These are phyloP conservation scores for Pseudogymnoascus sp. DNA, from an alignment of 2,329 filamentous ascomycete genomes.

Conservation along the genomic window DNA sequence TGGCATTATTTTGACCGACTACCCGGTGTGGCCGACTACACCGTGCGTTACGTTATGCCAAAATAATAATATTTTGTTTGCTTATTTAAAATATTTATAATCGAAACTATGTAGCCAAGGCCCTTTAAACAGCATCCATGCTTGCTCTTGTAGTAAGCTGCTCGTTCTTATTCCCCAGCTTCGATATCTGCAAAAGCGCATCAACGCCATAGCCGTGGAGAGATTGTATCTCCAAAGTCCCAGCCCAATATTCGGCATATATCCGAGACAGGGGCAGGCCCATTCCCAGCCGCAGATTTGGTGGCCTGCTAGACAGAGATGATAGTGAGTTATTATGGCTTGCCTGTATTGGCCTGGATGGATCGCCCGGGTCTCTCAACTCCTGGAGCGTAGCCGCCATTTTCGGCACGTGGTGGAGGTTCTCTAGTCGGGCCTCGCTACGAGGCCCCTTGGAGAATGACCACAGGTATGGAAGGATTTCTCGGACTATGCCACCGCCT, in stretches of 20 bases:
- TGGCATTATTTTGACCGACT: no score
- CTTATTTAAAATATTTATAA: neutral
- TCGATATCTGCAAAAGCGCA: constrained; percentile 91
- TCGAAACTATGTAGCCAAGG: neutral
- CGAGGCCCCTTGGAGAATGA: constrained; percentile 92
- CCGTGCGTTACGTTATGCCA: no score
- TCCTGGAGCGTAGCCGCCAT: constrained; percentile 94
- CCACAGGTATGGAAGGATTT: constrained; percentile 86
- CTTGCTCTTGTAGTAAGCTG: constrained; percentile 72
- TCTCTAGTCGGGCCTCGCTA: constrained; percentile 69
- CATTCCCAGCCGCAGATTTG: constrained; percentile 83
- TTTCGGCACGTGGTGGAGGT: constrained; percentile 77
- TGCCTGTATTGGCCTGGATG: constrained; percentile 25
- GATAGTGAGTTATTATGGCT: constrained; percentile 53
- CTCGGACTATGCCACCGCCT: constrained; percentile 81
- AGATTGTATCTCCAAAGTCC: constrained; percentile 82
- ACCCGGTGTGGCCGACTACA: no score
- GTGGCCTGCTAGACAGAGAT: constrained; percentile 72
- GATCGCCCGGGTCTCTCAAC: constrained; percentile 39
- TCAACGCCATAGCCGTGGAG: constrained; percentile 94
- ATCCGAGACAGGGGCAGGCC: constrained; percentile 88
- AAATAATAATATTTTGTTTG: neutral
- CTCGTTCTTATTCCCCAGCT: constrained; percentile 96
- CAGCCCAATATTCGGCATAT: constrained; percentile 97
- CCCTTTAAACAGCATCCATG: constrained; percentile 59